These are phyloP conservation scores for Mycena alexandri DNA, from an alignment of 768 basidiomycete species.

Conservation along the genomic window DNA sequence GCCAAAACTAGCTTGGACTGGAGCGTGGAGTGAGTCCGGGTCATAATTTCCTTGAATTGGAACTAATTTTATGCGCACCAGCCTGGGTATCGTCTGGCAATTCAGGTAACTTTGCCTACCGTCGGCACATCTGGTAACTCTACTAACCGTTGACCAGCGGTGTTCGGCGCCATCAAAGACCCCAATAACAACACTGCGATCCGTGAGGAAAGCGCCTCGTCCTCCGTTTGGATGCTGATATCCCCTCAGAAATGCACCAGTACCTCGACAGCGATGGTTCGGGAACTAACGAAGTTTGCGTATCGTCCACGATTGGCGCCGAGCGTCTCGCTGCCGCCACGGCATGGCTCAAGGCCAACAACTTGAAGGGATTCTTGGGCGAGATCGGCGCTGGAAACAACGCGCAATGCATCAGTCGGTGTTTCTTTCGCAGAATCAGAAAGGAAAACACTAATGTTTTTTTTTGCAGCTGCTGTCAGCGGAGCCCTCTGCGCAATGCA, in stretches of 20 bases:
- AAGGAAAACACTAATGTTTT: slow-evolving; percentile 43
- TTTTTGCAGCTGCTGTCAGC: slow-evolving; percentile 56
- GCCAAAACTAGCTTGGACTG: slow-evolving; percentile 59
- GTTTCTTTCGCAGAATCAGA: neutral
- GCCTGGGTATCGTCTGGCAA: slow-evolving; percentile 73
- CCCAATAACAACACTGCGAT: slow-evolving; percentile 74
- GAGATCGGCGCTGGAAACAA: slow-evolving; percentile 71
- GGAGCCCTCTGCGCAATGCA: slow-evolving; percentile 73
- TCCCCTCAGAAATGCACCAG: slow-evolving; percentile 72
- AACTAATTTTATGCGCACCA: slow-evolving; percentile 38
- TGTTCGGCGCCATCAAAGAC: slow-evolving; percentile 65
- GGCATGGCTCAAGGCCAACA: slow-evolving; percentile 68
- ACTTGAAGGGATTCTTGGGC: slow-evolving; percentile 74
- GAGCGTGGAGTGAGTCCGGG: slow-evolving; percentile 63
- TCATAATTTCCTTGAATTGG: no score
- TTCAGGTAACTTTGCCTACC: slow-evolving; percentile 32
- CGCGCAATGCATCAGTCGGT: slow-evolving; percentile 34
- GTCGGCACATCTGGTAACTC: no score
- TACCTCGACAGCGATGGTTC: slow-evolving; percentile 78
- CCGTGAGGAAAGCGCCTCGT: slow-evolving; percentile 47
- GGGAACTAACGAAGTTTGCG: slow-evolving; percentile 66
- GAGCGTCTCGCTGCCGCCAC: slow-evolving; percentile 70
- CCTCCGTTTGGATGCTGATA: slow-evolving; percentile 9
- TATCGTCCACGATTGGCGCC: slow-evolving; percentile 70
- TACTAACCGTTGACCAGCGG: slow-evolving; percentile 39